Conservation (phyloP, 371 early-diverging fungal species). For the Chytridiales sp. region DNA sequence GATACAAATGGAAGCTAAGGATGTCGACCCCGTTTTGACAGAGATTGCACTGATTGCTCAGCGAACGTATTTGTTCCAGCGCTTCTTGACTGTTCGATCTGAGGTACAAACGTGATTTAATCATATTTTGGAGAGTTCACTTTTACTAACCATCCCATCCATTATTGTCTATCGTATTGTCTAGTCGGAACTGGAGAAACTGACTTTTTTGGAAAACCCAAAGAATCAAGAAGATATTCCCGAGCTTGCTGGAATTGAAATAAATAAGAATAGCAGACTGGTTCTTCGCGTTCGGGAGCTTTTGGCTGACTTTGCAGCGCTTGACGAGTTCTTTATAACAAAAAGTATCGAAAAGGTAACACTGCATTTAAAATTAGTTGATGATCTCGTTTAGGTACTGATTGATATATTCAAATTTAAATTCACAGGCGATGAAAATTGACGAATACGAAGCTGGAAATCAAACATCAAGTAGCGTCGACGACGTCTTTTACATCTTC, state of each 20-base stretch:
- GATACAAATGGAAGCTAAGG: conserved; percentile 68
- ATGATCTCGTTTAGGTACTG: neutral
- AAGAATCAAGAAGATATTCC: neutral
- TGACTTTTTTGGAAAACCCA: neutral
- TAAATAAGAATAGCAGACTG: conserved; percentile 54
- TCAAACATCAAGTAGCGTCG: conserved; percentile 77
- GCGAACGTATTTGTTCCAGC: conserved; percentile 69
- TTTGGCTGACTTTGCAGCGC: conserved; percentile 66
- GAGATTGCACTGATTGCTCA: conserved; percentile 82
- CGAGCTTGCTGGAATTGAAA: conserved; percentile 27
- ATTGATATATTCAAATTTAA: neutral
- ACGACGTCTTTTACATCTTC: conserved; percentile 88
- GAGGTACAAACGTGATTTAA: no score
- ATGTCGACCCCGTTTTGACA: conserved; percentile 67
- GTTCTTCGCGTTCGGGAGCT: conserved; percentile 63
- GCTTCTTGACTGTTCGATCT: conserved; percentile 72
- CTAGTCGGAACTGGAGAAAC: conserved; percentile 21
- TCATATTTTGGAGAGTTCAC: neutral
- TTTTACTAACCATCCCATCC: neutral
- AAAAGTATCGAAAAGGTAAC: conserved; percentile 72
- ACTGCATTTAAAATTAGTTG: neutral
- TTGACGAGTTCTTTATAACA: conserved; percentile 73
- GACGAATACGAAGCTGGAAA: conserved; percentile 36
- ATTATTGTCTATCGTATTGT: neutral
- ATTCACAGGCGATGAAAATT: conserved; percentile 34